Evolutionary conservation across 768 basidiomycete genomes (phyloP), one percentile per base, ranked within the genome.

Genomic region (Panellus pusillus): DNA sequence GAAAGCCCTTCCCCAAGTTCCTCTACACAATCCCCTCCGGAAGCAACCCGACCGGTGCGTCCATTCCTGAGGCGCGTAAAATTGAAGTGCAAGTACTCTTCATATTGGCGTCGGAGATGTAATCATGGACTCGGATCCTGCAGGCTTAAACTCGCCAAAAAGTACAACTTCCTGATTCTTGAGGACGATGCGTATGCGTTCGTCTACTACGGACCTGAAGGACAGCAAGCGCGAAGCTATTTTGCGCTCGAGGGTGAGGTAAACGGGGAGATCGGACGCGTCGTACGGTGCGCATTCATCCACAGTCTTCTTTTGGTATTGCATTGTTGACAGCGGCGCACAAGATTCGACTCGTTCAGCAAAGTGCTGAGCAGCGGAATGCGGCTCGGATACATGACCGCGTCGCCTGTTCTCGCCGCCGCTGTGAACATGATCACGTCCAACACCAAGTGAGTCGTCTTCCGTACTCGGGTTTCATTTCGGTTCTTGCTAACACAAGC

Each of bases 341-440:
- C 1, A 8, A 79, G 87, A 13, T 87, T 90, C 65, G 87, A 90
- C 62, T 85, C 83, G 49, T 76, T 89, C 52, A 84, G 81, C 53
- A 90, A 90, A 68, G 72, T 89, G 17, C 72, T 79, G 31, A 77
- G 76, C 14, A 69, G 77, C 17, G 82, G 84, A 7, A 78, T 84
- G 68, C 79, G 84, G 14, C 66, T 88, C 45, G 88, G 87, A 8
- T 87, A 81, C 63, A 78, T 77, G 6, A 80, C 82, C 1, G 87
- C 82, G 4, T 83, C 87, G 3, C 73, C 72, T 41, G 64, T 66
- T 6, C 68, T 89, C 18, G 52, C 81, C 6, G 70, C 78, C 41
- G 76, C 75, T 0, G 82, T 89, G 28, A 79, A 87, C 63, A 67
- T 78, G 40, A 73, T 83, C 66, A 79, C 80, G 57, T 56, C 55